Base-by-base conservation (phyloP, 495 filamentous ascomycete genomes). In the Neurospora terricola region DNA sequence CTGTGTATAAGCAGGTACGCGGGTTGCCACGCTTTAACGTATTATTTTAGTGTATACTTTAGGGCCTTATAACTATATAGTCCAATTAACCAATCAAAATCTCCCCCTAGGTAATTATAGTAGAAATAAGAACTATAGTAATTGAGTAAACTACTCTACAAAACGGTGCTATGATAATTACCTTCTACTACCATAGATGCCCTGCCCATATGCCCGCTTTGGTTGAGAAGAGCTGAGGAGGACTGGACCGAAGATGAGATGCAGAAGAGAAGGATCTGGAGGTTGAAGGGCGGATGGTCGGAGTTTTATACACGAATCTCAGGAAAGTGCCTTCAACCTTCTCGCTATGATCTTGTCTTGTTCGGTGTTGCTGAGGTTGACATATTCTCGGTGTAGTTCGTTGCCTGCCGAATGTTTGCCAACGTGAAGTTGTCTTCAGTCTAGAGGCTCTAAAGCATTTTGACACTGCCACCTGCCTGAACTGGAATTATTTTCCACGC, bases 201-300 rank as follows among this genome's bases (percentile, higher is more conserved):
- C 27, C 27, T 30, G 1, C 27, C 27, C 27, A 30, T 30, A 30
- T 30, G 3, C 27, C 27, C 27, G 27, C 27, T 30, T 30, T 3
- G 27, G 27, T 37, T 30, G 38, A 59, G 21, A 37, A 16, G 23
- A 30, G n/a, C 42, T 48, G 45, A 73, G 10, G 34, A 21, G 37
- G 74, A 73, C 62, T 69, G 62, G 62, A 43, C 42, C n/a, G 42
- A 2, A 43, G 42, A 43, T 43, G 72, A 70, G 69, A 71, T 6
- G 39, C 12, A 30, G 38, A 23, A 39, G 10, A 11, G 40, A 70
- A 42, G 21, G 30, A 40, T n/a, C 2, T 4, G 48, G 12, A 11
- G 30, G 10, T 21, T 18, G n/a, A 68, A 27, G 48, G 71, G 71
- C 71, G 71, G 34, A 27, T 42, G 71, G 40, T 38, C 5, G 27